Evolutionary conservation across 805 yeast genomes (phyloP).

Genomic region (Ogataea allantospora): DNA sequence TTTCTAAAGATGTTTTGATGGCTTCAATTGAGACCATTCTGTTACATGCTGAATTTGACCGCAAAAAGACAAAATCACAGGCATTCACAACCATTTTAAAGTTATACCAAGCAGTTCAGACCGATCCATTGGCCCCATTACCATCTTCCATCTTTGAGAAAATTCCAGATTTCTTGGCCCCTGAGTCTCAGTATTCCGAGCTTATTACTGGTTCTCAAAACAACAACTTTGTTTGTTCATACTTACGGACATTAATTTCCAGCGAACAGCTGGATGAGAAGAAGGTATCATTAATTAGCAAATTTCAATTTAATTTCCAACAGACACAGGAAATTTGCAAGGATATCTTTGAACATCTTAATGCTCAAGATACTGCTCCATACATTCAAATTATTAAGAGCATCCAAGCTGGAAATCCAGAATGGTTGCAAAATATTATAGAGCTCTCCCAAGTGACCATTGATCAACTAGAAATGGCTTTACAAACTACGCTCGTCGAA

Average conservation of each 20-base stretch:
- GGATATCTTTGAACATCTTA: conserved; percentile 22
- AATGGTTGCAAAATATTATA: conserved; percentile 39
- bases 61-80: conserved; percentile 29
- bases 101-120: conserved; percentile 46
- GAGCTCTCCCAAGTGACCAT: conserved; percentile 35
- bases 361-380: conserved; percentile 17
- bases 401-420: conserved; percentile 38
- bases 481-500: conserved; percentile 57
- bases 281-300: conserved; percentile 12
- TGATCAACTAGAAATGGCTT: conserved; percentile 57
- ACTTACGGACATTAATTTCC: conserved; percentile 27
- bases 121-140: conserved; percentile 29
- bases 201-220: conserved; percentile 20
- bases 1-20: conserved; percentile 52
- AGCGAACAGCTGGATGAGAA: conserved; percentile 13
- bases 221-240: conserved; percentile 29
- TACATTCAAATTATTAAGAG: conserved; percentile 36
- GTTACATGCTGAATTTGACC: conserved; percentile 20
- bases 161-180: conserved; percentile 24
- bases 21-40: conserved; percentile 64
- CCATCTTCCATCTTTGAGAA: conserved; percentile 23
- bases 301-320: conserved; percentile 16
- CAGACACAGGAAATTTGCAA: conserved; percentile 26
- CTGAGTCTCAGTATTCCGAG: conserved; percentile 22
- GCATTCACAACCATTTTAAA: conserved; percentile 49